phyloP scores from a whole-genome alignment of 1,284 basidiomycete genomes.

The Marasmius tenuissimus region DNA sequence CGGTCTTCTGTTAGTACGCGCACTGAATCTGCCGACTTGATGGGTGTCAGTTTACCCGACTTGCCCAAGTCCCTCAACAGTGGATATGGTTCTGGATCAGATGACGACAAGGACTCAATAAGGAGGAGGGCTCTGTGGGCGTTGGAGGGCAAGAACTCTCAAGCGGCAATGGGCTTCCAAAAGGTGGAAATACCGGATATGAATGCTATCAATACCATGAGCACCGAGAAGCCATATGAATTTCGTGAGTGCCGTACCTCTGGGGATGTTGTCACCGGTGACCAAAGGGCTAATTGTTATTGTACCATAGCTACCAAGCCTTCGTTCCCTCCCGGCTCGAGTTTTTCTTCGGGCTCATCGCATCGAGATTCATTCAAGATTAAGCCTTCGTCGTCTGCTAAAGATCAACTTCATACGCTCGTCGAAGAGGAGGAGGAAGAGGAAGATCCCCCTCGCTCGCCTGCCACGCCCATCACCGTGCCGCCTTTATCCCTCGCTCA shows the following conservation, averaged over 20 bases:
- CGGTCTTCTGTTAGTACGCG: slow-evolving; percentile 84
- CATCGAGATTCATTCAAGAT: slow-evolving; percentile 82
- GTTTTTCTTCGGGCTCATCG: slow-evolving; percentile 42
- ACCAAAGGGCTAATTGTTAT: too few species aligned
- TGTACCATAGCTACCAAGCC: slow-evolving; percentile 44
- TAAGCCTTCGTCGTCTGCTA: slow-evolving; percentile 55
- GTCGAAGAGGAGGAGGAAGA: slow-evolving; percentile 82
- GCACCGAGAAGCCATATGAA: slow-evolving; percentile 48
- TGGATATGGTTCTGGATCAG: slow-evolving; percentile 53
- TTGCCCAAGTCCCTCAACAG: slow-evolving; percentile 55
- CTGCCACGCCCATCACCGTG: slow-evolving; percentile 17
- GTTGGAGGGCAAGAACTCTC: slow-evolving; percentile 68
- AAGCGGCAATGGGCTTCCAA: slow-evolving; percentile 50
- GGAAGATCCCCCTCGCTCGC: slow-evolving; percentile 24
- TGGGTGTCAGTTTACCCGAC: slow-evolving; percentile 72
- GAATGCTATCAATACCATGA: slow-evolving; percentile 41
- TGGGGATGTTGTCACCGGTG: too few species aligned
- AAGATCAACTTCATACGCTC: slow-evolving; percentile 74
- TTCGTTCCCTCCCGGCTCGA: slow-evolving; percentile 50
- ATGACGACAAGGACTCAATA: slow-evolving; percentile 72
- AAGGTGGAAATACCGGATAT: slow-evolving; percentile 83
- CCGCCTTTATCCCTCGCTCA: slow-evolving; percentile 18
- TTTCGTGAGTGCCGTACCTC: slow-evolving; percentile 50
- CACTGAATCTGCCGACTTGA: slow-evolving; percentile 78
- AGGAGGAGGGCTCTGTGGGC: slow-evolving; percentile 77